Conservation (phyloP, 1,284 basidiomycete species). For the Ustilago curta region DNA sequence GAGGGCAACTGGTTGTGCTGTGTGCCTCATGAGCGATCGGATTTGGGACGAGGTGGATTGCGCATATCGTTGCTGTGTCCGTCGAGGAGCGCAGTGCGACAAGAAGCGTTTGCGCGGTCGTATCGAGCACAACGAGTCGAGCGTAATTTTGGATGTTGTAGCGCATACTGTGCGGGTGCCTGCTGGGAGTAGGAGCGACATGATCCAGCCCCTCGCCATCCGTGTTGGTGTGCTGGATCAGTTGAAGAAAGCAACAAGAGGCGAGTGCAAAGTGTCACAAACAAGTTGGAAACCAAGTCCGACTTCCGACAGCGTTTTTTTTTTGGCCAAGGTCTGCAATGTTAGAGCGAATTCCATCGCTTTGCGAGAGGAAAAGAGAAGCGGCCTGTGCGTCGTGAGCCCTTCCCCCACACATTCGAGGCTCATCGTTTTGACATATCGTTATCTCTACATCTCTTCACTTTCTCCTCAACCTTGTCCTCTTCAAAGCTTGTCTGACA, state of each 20-base stretch:
- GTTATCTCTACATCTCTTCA: neutral
- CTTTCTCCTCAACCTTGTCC: neutral
- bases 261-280: too few species aligned
- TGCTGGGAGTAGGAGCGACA: neutral
- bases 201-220: neutral
- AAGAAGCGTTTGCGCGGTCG: neutral
- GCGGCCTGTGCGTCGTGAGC: too few species aligned
- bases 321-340: too few species aligned
- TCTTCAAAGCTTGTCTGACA: neutral
- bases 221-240: neutral
- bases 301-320: too few species aligned
- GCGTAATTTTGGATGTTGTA: conserved; percentile 29
- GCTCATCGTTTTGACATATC: too few species aligned
- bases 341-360: too few species aligned
- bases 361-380: too few species aligned
- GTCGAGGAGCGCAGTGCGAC: neutral
- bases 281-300: too few species aligned
- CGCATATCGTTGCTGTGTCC: neutral
- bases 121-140: conserved; percentile 11
- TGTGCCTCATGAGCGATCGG: conserved; percentile 33
- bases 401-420: too few species aligned
- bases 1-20: conserved; percentile 46
- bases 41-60: conserved; percentile 5
- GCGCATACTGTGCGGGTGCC: conserved; percentile 10
- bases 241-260: too few species aligned